Base-by-base conservation (phyloP, 306 rosid genomes). In the Cucurbita argyrosperma region DNA sequence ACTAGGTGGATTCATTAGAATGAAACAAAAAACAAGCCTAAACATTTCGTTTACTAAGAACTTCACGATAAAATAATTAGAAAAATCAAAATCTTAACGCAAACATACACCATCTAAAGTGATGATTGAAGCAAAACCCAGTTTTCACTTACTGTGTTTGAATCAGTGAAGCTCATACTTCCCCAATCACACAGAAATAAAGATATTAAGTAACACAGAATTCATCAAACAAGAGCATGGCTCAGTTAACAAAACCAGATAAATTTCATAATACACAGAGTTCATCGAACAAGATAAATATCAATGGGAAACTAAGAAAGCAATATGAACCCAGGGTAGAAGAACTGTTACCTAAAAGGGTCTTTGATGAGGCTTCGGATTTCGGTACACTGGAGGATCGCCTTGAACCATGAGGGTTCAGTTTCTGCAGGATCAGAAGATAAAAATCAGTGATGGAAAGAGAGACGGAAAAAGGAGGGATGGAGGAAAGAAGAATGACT, bases 331-430 rank as follows among this genome's bases (percentile, higher is more conserved):
- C 52, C 6, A 13, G 26, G 5, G 10, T 21, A 69, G 13, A 12
- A 13, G 58, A 37, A 4, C 5, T 38, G 2, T 60, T 83, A 94
- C 97, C 99, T 78, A 94, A 53, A 77, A 94, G 55, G 65, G 86
- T 42, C 14, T 79, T 77, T 15, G 80, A 40, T 21, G 80, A 46
- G 42, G 78, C 77, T 42, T 75, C 78, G 47, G 79, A 47, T 14
- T 79, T 85, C n/a, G 81, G 78, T 23, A 12, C 45, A 47, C 13
- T 79, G 30, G 77, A 78, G 42, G 62, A 58, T 79, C 78, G 76
- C 59, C 80, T 89, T 7, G 91, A 49, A 71, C 53, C 76, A 75
- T 77, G 84, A 76, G 54, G 79, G 21, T 80, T 86, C 69, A 94
- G 85, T 80, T 78, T 87, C 97, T 91, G 83, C 89, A 74, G 8